A percentile compares a stretch with the other conserved stretches of the same genome.
Conservation (phyloP, 225 moss, liverwort and hornwort species). For the Antitrichia curtipendula region DNA sequence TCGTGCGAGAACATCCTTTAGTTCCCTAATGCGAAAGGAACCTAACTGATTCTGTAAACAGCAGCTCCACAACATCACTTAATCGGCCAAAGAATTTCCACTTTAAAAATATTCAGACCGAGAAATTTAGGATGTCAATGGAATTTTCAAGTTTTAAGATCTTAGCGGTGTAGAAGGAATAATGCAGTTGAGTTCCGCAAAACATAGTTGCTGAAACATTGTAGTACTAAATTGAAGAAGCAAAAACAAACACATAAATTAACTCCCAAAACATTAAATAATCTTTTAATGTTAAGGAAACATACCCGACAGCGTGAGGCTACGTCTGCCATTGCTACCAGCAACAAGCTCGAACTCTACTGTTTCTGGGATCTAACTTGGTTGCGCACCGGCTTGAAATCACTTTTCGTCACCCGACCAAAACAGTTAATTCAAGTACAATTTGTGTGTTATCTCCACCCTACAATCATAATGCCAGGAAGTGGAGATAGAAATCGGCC, state of each 20-base stretch:
- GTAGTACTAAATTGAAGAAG: background rate
- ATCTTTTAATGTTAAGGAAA: background rate
- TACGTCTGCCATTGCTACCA: constrained; percentile 38
- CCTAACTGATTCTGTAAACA: constrained; percentile 41
- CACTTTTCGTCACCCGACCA: background rate
- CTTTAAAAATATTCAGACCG: background rate
- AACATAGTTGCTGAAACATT: background rate
- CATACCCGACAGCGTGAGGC: constrained; percentile 48
- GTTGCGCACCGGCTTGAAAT: background rate
- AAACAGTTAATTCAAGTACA: constrained; percentile 6
- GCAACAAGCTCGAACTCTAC: background rate
- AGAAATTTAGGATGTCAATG: background rate
- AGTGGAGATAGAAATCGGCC: constrained; percentile 34
- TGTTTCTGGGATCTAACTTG: background rate
- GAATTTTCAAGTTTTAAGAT: background rate
- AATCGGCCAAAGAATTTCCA: background rate
- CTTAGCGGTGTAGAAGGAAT: background rate
- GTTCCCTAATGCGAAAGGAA: constrained; percentile 56
- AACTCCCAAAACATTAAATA: background rate
- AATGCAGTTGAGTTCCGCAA: background rate
- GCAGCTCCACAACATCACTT: background rate
- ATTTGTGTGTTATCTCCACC: constrained; percentile 4
- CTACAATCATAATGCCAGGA: constrained; percentile 9
- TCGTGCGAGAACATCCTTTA: constrained; percentile 51
- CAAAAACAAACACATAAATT: background rate